Conservation (phyloP, 176 grass and related monocot species). For the Urochloa ruziziensis region DNA sequence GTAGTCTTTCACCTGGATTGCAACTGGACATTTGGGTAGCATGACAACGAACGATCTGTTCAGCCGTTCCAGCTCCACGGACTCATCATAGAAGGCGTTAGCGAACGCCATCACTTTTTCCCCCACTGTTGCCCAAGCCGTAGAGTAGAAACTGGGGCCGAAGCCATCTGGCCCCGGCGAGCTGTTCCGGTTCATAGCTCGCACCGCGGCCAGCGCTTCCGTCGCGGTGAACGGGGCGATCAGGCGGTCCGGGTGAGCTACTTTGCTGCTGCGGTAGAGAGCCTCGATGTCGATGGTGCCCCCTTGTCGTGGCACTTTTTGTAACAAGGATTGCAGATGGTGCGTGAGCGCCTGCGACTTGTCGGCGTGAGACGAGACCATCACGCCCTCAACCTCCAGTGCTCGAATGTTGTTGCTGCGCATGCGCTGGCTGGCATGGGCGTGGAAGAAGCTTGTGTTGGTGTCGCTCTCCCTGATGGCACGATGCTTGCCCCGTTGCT, state of each 20-base stretch:
- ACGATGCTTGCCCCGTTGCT: background rate
- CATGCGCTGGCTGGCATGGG: background rate
- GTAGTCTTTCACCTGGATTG: background rate
- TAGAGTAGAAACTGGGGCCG: background rate
- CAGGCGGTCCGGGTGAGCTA: no score
- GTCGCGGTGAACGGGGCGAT: no score
- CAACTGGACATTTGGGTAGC: background rate
- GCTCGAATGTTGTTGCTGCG: background rate
- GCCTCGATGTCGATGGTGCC: no score
- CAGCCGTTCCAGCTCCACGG: accelerated
- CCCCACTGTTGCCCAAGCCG: background rate
- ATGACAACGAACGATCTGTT: background rate
- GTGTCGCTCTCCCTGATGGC: background rate
- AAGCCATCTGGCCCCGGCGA: background rate
- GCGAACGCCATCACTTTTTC: background rate
- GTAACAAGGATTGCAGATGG: no score
- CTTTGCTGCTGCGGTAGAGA: no score
- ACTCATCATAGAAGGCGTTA: background rate
- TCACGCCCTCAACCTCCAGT: background rate
- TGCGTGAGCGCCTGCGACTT: no score
- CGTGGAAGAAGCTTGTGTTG: background rate
- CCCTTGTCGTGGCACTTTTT: no score
- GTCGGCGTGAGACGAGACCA: no score
- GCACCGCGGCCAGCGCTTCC: no score
- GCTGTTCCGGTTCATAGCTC: background rate